These are phyloP conservation scores for Lachancea thermotolerans DNA, from an alignment of 805 yeast species.

Conservation along the genomic window DNA sequence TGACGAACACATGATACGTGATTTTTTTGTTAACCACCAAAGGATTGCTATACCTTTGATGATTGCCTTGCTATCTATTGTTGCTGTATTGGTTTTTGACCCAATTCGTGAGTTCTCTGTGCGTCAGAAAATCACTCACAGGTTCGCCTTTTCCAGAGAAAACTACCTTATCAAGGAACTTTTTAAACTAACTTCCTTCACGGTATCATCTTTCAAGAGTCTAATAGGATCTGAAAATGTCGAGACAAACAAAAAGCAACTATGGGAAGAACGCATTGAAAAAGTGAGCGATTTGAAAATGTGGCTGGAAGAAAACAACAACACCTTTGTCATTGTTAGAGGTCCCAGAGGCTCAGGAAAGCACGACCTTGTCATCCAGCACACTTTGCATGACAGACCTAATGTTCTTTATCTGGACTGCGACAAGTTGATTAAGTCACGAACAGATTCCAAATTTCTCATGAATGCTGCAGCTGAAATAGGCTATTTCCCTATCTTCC, in stretches of 20 bases:
- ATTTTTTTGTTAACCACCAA: conserved; percentile 66
- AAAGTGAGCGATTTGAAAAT: conserved; percentile 60
- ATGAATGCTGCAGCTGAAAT: conserved; percentile 63
- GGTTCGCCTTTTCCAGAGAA: conserved; percentile 45
- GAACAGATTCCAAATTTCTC: conserved; percentile 66
- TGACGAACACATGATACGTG: conserved; percentile 45
- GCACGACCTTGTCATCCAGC: conserved; percentile 63
- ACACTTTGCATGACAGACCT: conserved; percentile 52
- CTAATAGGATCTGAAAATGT: conserved; percentile 31
- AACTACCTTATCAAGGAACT: conserved; percentile 33
- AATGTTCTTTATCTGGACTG: conserved; percentile 73
- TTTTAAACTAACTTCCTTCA: conserved; percentile 34
- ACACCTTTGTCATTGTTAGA: conserved; percentile 79
- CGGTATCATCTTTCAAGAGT: conserved; percentile 33
- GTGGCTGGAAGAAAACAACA: conserved; percentile 84
- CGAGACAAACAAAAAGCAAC: conserved; percentile 20
- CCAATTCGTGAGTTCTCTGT: conserved; percentile 84
- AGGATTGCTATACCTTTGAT: conserved; percentile 75
- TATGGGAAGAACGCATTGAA: conserved; percentile 70
- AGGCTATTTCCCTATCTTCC: conserved; percentile 91
- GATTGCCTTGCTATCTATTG: conserved; percentile 69
- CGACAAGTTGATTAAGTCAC: conserved; percentile 61
- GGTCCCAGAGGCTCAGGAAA: conserved; percentile 98
- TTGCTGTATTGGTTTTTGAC: conserved; percentile 83
- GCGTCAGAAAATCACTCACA: conserved; percentile 61